Evolutionary conservation across 768 basidiomycete genomes (phyloP).

Genomic region (Guyanaporus albipodus): DNA sequence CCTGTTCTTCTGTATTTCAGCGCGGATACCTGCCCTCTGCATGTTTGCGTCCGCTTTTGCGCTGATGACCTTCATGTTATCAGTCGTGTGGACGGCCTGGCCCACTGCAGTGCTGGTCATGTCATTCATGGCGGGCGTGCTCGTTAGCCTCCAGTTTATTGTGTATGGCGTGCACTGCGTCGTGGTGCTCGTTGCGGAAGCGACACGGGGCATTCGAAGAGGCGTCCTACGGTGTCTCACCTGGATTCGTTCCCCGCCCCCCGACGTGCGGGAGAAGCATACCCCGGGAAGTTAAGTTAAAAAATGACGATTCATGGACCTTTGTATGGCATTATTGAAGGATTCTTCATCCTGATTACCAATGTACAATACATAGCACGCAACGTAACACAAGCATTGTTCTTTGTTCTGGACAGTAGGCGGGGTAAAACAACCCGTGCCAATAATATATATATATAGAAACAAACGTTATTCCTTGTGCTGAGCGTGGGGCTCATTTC

Average conservation of each 20-base stretch:
- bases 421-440: too few relatives aligned
- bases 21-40: constrained; percentile 52
- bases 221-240: constrained; percentile 11
- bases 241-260: constrained; percentile 9
- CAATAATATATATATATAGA: too few relatives aligned
- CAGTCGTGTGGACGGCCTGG: constrained; percentile 63
- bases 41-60: constrained; percentile 54
- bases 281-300: neutral
- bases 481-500: too few relatives aligned
- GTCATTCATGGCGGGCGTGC: constrained; percentile 52
- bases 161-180: constrained; percentile 45
- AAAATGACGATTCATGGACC: neutral
- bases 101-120: constrained; percentile 57
- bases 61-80: constrained; percentile 55
- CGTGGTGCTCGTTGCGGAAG: constrained; percentile 10
- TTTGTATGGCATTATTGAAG: neutral
- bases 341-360: neutral
- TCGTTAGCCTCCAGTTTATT: constrained; percentile 64
- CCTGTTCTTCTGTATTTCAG: constrained; percentile 65
- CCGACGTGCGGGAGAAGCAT: constrained; percentile 12
- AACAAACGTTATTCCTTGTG: too few relatives aligned
- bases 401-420: too few relatives aligned
- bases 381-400: neutral
- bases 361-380: constrained; percentile 10
- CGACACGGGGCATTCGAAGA: constrained; percentile 5